Percentiles rank a stretch among this genome's conserved stretches.
Conservation (phyloP, 805 yeast genomes). For the Metahyphopichia silvanorum region DNA sequence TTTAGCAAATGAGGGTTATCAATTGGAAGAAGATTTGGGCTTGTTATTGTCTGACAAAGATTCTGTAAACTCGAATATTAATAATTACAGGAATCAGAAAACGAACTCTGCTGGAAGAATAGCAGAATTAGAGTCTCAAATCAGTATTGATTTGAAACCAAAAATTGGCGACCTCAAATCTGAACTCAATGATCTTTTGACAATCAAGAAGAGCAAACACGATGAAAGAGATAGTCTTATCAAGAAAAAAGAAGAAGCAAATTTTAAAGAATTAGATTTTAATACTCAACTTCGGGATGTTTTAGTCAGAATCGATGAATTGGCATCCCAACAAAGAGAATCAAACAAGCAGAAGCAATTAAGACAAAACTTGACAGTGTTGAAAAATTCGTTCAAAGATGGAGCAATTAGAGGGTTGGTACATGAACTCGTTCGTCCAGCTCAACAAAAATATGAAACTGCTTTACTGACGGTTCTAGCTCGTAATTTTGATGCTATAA, state of each 20-base stretch:
- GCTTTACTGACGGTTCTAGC: slow-evolving; percentile 82
- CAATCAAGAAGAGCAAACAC: slow-evolving; percentile 22
- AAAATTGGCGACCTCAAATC: slow-evolving; percentile 25
- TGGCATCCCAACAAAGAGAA: slow-evolving; percentile 75
- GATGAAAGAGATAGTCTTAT: slow-evolving; percentile 24
- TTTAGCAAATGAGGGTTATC: slow-evolving; percentile 54
- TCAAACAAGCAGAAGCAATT: slow-evolving; percentile 64
- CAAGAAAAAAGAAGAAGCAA: slow-evolving; percentile 31
- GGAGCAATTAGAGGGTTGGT: slow-evolving; percentile 79
- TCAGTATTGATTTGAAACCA: slow-evolving; percentile 33
- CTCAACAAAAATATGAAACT: slow-evolving; percentile 63
- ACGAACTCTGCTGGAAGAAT: slow-evolving; percentile 37
- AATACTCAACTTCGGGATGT: slow-evolving; percentile 61
- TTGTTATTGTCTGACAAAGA: slow-evolving; percentile 42
- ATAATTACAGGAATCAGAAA: slow-evolving; percentile 25
- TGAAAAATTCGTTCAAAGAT: slow-evolving; percentile 70
- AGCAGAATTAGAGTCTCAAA: slow-evolving; percentile 32
- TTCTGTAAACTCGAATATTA: slow-evolving; percentile 28
- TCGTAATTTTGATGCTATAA: slow-evolving; percentile 71
- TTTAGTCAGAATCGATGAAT: slow-evolving; percentile 60
- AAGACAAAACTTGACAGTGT: slow-evolving; percentile 66
- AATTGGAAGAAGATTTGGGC: slow-evolving; percentile 48
- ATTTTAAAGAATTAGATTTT: slow-evolving; percentile 54
- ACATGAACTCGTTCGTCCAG: slow-evolving; percentile 75
- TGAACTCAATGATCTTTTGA: slow-evolving; percentile 29